A percentile compares a stretch with the other conserved stretches of the same genome.
phyloP scores from a whole-genome alignment of 2,329 filamentous ascomycete genomes.

The Paecilomyces dactylethromorphus region DNA sequence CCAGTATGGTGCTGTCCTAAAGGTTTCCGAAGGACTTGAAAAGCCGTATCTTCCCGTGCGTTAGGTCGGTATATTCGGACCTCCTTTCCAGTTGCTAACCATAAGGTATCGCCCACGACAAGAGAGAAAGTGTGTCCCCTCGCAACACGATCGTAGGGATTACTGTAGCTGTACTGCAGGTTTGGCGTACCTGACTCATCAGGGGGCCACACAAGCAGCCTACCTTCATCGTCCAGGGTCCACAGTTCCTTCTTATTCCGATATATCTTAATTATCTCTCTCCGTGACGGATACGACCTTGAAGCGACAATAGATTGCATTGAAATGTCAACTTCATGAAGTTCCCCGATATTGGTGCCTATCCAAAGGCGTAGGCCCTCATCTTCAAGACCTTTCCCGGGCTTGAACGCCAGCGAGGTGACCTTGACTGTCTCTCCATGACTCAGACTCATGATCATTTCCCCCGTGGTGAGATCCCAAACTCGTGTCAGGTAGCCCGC shows the following conservation, averaged over 20 bases:
- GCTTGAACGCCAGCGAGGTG: conserved; percentile 78
- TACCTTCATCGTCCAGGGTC: conserved; percentile 86
- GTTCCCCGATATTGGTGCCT: conserved; percentile 78
- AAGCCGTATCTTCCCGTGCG: conserved; percentile 58
- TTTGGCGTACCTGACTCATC: conserved; percentile 68
- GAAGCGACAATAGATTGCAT: conserved; percentile 64
- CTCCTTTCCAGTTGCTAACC: conserved; percentile 82
- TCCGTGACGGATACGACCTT: conserved; percentile 67
- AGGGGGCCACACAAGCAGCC: conserved; percentile 79
- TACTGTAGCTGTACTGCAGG: conserved; percentile 65
- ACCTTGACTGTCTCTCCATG: conserved; percentile 82
- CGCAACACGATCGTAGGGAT: conserved; percentile 61
- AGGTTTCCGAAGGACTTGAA: conserved; percentile 68
- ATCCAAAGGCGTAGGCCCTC: conserved; percentile 84
- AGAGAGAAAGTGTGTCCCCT: conserved; percentile 84
- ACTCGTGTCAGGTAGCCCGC: conserved; percentile 80
- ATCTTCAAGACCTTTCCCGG: conserved; percentile 66
- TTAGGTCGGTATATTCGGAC: conserved; percentile 77
- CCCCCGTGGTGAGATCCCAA: conserved; percentile 79
- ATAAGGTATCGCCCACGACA: conserved; percentile 75
- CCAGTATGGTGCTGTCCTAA: conserved; percentile 67
- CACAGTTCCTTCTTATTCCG: conserved; percentile 85
- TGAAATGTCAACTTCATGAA: conserved; percentile 79
- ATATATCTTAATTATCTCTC: conserved; percentile 77
- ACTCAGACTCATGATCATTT: conserved; percentile 69